These are phyloP conservation scores for Colletotrichum tabaci DNA, from an alignment of 2,329 filamentous ascomycete species.

Conservation along the genomic window DNA sequence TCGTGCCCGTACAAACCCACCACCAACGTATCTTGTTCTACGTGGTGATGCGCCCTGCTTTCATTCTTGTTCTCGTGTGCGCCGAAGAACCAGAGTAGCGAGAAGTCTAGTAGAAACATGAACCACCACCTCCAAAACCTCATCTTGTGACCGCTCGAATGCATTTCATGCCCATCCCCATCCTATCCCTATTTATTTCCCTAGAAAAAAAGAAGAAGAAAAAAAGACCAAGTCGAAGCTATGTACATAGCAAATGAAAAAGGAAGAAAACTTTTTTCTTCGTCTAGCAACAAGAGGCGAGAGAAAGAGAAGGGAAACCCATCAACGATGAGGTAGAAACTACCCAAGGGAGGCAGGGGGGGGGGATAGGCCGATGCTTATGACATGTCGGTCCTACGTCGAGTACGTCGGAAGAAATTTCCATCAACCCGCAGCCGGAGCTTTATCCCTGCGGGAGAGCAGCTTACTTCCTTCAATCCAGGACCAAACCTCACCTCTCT, in stretches of 20 bases:
- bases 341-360: not conserved
- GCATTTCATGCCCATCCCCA: constrained; percentile 33
- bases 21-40: constrained; percentile 10
- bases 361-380: constrained; percentile 9
- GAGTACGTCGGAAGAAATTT: constrained; percentile 33
- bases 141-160: constrained; percentile 40
- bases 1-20: constrained; percentile 35
- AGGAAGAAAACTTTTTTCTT: constrained; percentile 42
- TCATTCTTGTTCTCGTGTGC: constrained; percentile 19
- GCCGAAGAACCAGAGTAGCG: constrained; percentile 13
- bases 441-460: not conserved
- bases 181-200: constrained; percentile 3
- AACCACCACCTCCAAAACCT: constrained; percentile 23
- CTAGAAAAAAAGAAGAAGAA: not conserved
- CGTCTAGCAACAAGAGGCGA: constrained; percentile 35
- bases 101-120: constrained; percentile 36
- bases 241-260: constrained; percentile 30
- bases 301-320: constrained; percentile 17
- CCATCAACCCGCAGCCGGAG: constrained; percentile 21
- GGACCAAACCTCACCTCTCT: not conserved
- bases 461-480: not conserved
- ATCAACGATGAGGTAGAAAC: not conserved
- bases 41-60: constrained; percentile 20
- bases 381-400: constrained; percentile 20
- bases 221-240: constrained; percentile 38